Evolutionary conservation across 805 yeast genomes (phyloP), one percentile per base, ranked within the genome.

Genomic region (Zygoascus biomembranicola): DNA sequence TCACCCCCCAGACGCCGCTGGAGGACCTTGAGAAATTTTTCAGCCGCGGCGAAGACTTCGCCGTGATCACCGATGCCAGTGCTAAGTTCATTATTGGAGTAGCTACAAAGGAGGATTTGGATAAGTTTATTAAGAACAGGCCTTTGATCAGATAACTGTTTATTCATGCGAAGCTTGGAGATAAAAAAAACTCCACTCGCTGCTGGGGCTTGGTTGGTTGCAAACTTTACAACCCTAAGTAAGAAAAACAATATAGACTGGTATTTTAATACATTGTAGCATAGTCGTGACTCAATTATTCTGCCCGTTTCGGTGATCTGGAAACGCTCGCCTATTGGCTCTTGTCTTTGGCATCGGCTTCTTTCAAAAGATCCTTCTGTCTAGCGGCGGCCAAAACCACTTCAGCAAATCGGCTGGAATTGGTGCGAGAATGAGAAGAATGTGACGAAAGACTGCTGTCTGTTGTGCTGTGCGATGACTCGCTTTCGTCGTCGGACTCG

Each of bases 311-410:
- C n/a, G n/a, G n/a, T n/a, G n/a, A n/a, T n/a, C n/a, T n/a, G n/a
- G n/a, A n/a, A n/a, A n/a, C n/a, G 28, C 6, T 23, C 6, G 28
- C 6, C 28, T 3, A 23, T 23, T 23, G 6, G 28, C 6, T 6
- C 28, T 23, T 23, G 6, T 23, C 6, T 23, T 23, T 23, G 28
- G 28, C 28, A 23, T 28, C 32, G 32, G 10, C 45, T 23, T 26
- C 52, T 11, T 18, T n/a, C 4, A 31, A 5, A 13, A 67, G 45
- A 23, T 81, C 82, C 63, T 78, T 81, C 61, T 83, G 80, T 51
- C 79, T 73, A 18, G 79, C 72, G 0, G 88, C 92, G 1, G 90
- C 82, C 51, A 73, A 74, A 2, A 85, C 92, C 59, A 85, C 79
- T 63, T 82, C 87, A 26, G 81, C 84, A 69, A 85, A 84, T 5